Conservation (phyloP, 306 rosid genomes). For the Fragaria nilgerrensis region DNA sequence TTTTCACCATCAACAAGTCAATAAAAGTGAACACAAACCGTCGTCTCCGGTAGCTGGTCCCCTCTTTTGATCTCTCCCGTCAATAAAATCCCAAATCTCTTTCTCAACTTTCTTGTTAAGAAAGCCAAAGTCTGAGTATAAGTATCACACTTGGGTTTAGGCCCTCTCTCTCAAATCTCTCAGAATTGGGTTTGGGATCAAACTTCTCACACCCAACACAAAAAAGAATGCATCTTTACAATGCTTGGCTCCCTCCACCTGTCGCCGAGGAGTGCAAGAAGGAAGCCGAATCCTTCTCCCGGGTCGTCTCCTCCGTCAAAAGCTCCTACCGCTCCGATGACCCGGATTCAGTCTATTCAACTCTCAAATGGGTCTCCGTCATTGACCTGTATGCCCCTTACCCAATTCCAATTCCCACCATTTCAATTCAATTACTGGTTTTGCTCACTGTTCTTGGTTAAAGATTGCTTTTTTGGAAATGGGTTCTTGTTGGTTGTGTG, state of each 20-base stretch:
- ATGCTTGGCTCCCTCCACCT: constrained; percentile 98
- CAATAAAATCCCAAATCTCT: constrained; percentile 5
- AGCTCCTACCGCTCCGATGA: constrained; percentile 55
- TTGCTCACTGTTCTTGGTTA: not conserved
- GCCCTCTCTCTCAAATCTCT: not conserved
- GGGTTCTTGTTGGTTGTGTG: not conserved
- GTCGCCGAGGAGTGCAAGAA: constrained; percentile 62
- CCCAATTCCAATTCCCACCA: constrained; percentile 4
- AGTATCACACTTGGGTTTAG: not conserved
- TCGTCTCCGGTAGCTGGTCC: constrained; percentile 20
- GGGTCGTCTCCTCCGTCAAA: constrained; percentile 54
- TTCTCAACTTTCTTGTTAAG: constrained; percentile 27
- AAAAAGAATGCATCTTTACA: constrained; percentile 80
- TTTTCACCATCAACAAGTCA: not conserved
- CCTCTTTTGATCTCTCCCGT: not conserved
- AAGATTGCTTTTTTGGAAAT: not conserved
- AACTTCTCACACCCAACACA: not conserved
- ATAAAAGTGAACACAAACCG: not conserved
- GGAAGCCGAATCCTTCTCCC: constrained; percentile 75
- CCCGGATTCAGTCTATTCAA: constrained; percentile 82
- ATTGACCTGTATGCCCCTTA: constrained; percentile 72
- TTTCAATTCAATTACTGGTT: not conserved
- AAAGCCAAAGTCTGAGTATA: constrained; percentile 22
- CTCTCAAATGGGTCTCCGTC: constrained; percentile 85
- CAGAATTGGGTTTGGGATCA: not conserved